Conservation (phyloP, 2,329 filamentous ascomycete genomes). For the Dissoconium aciculare region DNA sequence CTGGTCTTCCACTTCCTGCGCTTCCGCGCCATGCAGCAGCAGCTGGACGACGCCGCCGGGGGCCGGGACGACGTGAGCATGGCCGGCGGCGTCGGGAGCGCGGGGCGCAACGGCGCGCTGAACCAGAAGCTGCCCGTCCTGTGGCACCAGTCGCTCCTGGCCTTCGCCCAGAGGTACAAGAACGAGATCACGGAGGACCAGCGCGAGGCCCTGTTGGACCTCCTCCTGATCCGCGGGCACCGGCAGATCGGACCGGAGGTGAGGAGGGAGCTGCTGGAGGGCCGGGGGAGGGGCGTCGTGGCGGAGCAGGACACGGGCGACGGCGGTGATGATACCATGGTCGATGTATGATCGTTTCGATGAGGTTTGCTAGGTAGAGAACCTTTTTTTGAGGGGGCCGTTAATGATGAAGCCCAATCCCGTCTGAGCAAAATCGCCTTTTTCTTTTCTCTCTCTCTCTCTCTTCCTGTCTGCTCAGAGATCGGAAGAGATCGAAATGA, state of each 20-base stretch:
- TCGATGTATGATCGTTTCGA: slow-evolving; percentile 32
- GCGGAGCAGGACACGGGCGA: slow-evolving; percentile 42
- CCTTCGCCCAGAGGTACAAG: slow-evolving; percentile 86
- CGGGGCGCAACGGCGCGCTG: slow-evolving; percentile 31
- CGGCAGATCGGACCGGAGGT: slow-evolving; percentile 82
- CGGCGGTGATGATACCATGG: slow-evolving; percentile 81
- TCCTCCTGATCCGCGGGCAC: slow-evolving; percentile 74
- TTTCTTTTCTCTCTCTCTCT: no score
- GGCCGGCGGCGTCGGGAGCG: slow-evolving; percentile 26
- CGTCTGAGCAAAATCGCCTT: no score
- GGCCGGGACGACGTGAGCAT: slow-evolving; percentile 42
- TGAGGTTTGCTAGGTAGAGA: no score
- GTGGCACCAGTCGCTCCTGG: slow-evolving; percentile 87
- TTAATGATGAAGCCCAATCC: no score
- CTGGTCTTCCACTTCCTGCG: slow-evolving; percentile 94
- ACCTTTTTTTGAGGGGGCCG: no score
- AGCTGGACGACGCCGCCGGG: no score
- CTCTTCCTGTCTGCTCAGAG: no score
- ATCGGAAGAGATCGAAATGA: no score
- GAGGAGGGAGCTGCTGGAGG: slow-evolving; percentile 71
- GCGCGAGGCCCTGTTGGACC: slow-evolving; percentile 74
- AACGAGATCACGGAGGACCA: slow-evolving; percentile 96
- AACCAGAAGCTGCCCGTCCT: slow-evolving; percentile 58
- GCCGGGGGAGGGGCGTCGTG: slow-evolving; percentile 66
- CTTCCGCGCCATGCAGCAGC: slow-evolving; percentile 57